phyloP scores from a whole-genome alignment of 1,139 yeast genomes.

The Waltiozyma sp. region DNA sequence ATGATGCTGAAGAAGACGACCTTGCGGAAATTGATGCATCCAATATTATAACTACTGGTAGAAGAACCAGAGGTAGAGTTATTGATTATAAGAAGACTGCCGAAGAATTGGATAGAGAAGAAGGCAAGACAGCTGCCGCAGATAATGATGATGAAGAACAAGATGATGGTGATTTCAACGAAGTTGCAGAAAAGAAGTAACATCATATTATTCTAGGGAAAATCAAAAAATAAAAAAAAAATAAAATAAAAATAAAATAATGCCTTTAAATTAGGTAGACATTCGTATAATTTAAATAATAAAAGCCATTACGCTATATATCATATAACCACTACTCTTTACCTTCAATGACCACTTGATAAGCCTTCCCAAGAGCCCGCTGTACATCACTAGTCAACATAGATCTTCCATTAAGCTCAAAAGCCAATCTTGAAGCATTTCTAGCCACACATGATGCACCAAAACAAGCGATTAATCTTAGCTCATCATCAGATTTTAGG shows the following conservation, averaged over 20 bases:
- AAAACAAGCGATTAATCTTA: conserved; percentile 51
- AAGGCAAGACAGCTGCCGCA: conserved; percentile 34
- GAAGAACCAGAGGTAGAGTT: conserved; percentile 86
- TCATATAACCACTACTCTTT: conserved; percentile 1
- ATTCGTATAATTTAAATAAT: too few species aligned
- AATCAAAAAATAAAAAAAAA: too few species aligned
- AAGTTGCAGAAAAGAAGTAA: background rate
- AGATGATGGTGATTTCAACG: conserved; percentile 15
- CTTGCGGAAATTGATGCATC: conserved; percentile 74
- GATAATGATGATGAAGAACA: conserved; percentile 38
- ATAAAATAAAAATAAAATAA: too few species aligned
- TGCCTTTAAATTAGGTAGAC: too few species aligned
- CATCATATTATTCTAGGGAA: too few species aligned
- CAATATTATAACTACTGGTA: conserved; percentile 72
- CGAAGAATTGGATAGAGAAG: conserved; percentile 49
- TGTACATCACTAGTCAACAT: conserved; percentile 83
- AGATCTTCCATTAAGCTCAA: conserved; percentile 52
- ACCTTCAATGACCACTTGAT: conserved; percentile 35
- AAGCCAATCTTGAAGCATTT: conserved; percentile 57
- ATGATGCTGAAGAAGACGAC: conserved; percentile 64
- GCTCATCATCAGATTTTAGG: conserved; percentile 22
- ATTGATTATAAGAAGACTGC: conserved; percentile 86
- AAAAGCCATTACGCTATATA: too few species aligned
- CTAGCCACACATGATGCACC: conserved; percentile 69
- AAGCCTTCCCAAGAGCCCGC: conserved; percentile 54